Percentiles rank a stretch among this genome's conserved stretches.
Conservation (phyloP, 768 basidiomycete species). For the Pisolithus sp. region DNA sequence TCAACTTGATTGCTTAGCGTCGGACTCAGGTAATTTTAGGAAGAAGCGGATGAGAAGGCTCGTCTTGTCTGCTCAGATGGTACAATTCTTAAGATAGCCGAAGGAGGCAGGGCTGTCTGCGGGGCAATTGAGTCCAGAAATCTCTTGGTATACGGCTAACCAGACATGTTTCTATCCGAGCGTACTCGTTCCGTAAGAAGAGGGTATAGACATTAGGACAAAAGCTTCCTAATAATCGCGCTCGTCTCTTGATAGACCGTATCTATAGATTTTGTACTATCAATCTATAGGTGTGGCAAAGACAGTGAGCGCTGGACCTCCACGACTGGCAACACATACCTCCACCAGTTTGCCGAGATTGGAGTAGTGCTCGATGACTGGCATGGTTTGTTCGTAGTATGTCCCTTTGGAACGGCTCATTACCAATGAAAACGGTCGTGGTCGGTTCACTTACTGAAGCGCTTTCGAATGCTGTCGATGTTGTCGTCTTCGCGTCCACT, state of each 20-base stretch:
- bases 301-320: background rate
- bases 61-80: conserved; percentile 81
- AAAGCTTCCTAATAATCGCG: conserved; percentile 44
- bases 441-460: conserved; percentile 63
- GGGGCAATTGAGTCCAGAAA: conserved; percentile 30
- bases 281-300: conserved; percentile 40
- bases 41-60: conserved; percentile 50
- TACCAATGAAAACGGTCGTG: background rate
- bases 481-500: conserved; percentile 97
- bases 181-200: conserved; percentile 1
- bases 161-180: background rate
- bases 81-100: conserved; percentile 54
- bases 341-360: conserved; percentile 66
- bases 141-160: conserved; percentile 45
- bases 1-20: background rate
- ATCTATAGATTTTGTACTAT: conserved; percentile 62
- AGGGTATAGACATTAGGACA: conserved; percentile 20
- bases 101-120: conserved; percentile 53
- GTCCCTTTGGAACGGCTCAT: conserved; percentile 43
- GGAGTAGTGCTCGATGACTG: conserved; percentile 83
- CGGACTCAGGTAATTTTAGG: conserved; percentile 33
- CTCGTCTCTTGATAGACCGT: conserved; percentile 62
- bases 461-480: conserved; percentile 85
- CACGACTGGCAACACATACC: conserved; percentile 33
- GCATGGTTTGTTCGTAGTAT: conserved; percentile 84